Evolutionary conservation across 495 filamentous ascomycete genomes (phyloP).

Genomic region (Eremomyces bilateralis): DNA sequence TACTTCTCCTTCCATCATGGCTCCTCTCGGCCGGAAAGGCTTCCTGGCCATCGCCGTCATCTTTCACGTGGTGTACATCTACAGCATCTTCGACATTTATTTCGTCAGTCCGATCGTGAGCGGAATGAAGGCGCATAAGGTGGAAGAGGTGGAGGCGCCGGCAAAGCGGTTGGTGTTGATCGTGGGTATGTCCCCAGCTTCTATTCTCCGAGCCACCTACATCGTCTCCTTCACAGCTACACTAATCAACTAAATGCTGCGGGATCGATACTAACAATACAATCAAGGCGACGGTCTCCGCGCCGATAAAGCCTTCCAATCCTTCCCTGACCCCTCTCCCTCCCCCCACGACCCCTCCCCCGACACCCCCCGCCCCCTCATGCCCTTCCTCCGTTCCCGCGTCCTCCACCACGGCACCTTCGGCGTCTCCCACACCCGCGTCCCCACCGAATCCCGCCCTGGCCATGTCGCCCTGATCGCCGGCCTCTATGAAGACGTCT

Average conservation of each 20-base stretch:
- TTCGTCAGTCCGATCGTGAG: slow-evolving; percentile 95
- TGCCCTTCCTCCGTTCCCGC: slow-evolving; percentile 83
- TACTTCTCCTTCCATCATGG: slow-evolving; percentile 19
- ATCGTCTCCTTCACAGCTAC: no score
- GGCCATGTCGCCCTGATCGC: slow-evolving; percentile 97
- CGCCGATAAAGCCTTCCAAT: slow-evolving; percentile 96
- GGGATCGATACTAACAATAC: slow-evolving; percentile 2
- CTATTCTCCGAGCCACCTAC: slow-evolving; percentile 8
- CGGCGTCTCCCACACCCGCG: slow-evolving; percentile 91
- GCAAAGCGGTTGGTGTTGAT: slow-evolving; percentile 82
- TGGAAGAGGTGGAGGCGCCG: slow-evolving; percentile 53
- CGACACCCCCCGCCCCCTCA: slow-evolving; percentile 41
- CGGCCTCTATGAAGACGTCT: slow-evolving; percentile 95
- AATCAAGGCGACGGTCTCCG: slow-evolving; percentile 66
- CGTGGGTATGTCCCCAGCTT: slow-evolving; percentile 40
- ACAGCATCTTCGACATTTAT: slow-evolving; percentile 97
- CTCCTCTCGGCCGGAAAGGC: slow-evolving; percentile 54
- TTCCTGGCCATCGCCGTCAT: slow-evolving; percentile 82
- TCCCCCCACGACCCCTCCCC: slow-evolving; percentile 25
- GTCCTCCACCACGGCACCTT: slow-evolving; percentile 87
- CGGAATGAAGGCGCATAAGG: slow-evolving; percentile 68
- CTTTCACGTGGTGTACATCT: slow-evolving; percentile 89
- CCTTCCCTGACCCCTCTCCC: slow-evolving; percentile 72
- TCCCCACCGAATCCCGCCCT: slow-evolving; percentile 91
- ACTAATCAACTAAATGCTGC: no score